A percentile compares a stretch with the other conserved stretches of the same genome.
These are phyloP conservation scores for Euphorbia lathyris DNA, from an alignment of 345 rosid genomes.

Conservation along the genomic window DNA sequence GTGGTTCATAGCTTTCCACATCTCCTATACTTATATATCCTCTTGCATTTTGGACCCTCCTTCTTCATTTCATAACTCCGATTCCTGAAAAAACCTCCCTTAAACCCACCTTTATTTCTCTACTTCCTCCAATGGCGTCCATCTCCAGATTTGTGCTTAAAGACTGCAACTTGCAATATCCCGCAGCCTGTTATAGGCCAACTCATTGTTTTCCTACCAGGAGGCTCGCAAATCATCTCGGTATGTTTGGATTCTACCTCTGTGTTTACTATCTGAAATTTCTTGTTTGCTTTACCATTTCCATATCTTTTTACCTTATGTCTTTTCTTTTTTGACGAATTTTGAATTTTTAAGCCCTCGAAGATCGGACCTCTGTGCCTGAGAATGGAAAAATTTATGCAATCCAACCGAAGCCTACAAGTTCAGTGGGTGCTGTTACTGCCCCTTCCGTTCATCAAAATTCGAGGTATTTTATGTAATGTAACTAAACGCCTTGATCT, in stretches of 20 bases:
- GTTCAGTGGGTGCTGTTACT: constrained; percentile 39
- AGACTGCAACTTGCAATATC: constrained; percentile 40
- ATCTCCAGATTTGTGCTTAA: constrained; percentile 54
- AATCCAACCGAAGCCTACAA: constrained; percentile 30
- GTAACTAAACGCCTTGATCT: constrained; percentile 16
- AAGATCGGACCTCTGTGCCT: constrained; percentile 29
- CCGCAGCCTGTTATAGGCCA: constrained; percentile 26
- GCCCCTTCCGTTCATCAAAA: constrained; percentile 23
- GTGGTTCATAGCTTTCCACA: constrained; percentile 47
- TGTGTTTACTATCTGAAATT: too few relatives aligned
- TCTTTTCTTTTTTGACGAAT: constrained; percentile 4
- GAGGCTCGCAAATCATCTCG: constrained; percentile 38
- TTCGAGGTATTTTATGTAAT: constrained; percentile 47
- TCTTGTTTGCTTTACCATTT: neutral
- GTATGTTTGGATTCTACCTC: constrained; percentile 36
- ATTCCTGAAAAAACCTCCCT: neutral
- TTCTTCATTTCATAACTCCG: neutral
- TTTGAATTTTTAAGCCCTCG: constrained; percentile 36
- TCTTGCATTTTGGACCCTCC: constrained; percentile 12
- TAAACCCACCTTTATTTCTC: constrained; percentile 6
- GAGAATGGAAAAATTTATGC: constrained; percentile 34
- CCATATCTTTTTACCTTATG: neutral
- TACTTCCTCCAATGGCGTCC: constrained; percentile 47
- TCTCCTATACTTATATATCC: constrained; percentile 6
- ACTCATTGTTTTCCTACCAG: constrained; percentile 26